A percentile compares a stretch with the other conserved stretches of the same genome.
phyloP scores from a whole-genome alignment of 495 filamentous ascomycete species.

The Trichoderma reesei region DNA sequence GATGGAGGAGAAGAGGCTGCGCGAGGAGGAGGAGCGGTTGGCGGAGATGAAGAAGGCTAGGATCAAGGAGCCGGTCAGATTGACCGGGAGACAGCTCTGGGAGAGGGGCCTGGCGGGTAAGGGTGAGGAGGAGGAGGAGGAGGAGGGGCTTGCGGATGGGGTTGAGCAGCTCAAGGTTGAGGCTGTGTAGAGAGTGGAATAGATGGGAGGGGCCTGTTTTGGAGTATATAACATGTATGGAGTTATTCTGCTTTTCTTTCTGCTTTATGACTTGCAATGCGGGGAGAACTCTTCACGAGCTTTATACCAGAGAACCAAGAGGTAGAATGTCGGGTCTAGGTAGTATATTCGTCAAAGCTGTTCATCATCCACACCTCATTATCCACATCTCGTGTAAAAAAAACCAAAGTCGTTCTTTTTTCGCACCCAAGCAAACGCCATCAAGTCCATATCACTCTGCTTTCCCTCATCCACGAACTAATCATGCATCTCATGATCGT shows the following conservation, averaged over 20 bases:
- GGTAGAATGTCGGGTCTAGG: no score
- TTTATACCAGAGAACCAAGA: no score
- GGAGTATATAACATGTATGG: neutral
- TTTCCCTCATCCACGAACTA: neutral
- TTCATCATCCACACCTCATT: neutral
- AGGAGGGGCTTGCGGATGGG: slow-evolving; percentile 38
- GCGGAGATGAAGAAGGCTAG: slow-evolving; percentile 67
- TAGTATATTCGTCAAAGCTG: neutral
- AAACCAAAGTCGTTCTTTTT: neutral
- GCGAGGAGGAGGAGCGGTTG: slow-evolving; percentile 58
- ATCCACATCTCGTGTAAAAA: neutral
- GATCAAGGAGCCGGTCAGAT: slow-evolving; percentile 49
- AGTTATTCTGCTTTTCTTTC: neutral
- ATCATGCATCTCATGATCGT: slow-evolving; percentile 10
- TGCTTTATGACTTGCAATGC: neutral
- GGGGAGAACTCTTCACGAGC: neutral
- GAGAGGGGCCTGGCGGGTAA: slow-evolving; percentile 69
- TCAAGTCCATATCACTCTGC: slow-evolving; percentile 17
- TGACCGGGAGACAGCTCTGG: slow-evolving; percentile 80
- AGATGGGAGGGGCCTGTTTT: neutral
- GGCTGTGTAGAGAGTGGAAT: slow-evolving; percentile 13
- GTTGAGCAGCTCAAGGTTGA: slow-evolving; percentile 60
- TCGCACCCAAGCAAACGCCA: slow-evolving; percentile 18
- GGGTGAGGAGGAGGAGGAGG: slow-evolving; percentile 49
- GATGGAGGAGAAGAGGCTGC: slow-evolving; percentile 57